Evolutionary conservation across 371 early-diverging fungal genomes (phyloP).

Genomic region (Actinomortierella ambigua): DNA sequence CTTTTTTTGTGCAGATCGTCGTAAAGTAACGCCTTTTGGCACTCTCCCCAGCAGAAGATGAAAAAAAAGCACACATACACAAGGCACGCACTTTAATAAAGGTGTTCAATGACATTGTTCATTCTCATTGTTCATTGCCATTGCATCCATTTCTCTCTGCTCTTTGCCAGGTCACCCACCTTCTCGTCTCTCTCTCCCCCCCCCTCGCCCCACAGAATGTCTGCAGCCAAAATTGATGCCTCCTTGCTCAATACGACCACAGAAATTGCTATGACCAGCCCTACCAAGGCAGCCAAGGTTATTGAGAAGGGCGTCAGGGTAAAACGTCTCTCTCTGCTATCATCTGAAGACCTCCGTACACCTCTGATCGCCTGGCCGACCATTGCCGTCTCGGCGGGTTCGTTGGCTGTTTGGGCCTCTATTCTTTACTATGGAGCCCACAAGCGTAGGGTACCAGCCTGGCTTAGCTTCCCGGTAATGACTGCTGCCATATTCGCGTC

Average conservation of each 20-base stretch:
- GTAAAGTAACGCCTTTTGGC: too few species aligned
- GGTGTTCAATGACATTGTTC: slow-evolving; percentile 1
- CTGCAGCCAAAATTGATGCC: too few species aligned
- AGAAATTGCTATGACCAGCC: too few species aligned
- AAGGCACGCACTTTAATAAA: too few species aligned
- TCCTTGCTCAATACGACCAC: too few species aligned
- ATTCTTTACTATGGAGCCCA: slow-evolving; percentile 37
- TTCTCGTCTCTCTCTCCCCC: too few species aligned
- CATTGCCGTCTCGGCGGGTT: slow-evolving; percentile 26
- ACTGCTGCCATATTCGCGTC: slow-evolving; percentile 35
- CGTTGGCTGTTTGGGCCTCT: slow-evolving; percentile 23
- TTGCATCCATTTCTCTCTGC: not conserved
- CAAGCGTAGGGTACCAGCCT: slow-evolving; percentile 25
- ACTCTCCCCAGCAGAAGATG: too few species aligned
- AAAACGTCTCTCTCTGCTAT: slow-evolving; percentile 35
- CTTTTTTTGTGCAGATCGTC: too few species aligned
- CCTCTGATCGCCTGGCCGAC: slow-evolving; percentile 36
- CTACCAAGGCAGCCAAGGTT: not conserved
- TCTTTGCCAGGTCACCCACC: too few species aligned
- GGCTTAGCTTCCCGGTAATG: slow-evolving; percentile 33
- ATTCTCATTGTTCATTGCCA: not conserved
- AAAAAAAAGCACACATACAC: too few species aligned
- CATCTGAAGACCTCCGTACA: slow-evolving; percentile 38
- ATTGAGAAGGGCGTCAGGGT: slow-evolving; percentile 4
- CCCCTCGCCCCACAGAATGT: too few species aligned